These are phyloP conservation scores for Gastrolobium bilobum DNA, from an alignment of 306 rosid species.

Conservation along the genomic window DNA sequence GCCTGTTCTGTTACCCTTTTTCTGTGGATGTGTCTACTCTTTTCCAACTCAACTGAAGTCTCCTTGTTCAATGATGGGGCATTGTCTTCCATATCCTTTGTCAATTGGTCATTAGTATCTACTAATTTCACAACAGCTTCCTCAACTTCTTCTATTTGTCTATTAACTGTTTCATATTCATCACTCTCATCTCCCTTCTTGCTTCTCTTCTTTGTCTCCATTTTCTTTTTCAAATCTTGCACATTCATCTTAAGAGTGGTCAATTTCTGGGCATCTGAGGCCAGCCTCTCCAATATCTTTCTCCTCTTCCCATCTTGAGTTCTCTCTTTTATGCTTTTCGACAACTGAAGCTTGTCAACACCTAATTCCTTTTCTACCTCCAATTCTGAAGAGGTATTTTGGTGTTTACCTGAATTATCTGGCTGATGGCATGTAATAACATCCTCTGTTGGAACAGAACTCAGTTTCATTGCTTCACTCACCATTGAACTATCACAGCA, in stretches of 20 bases:
- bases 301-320: constrained; percentile 69
- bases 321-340: constrained; percentile 57
- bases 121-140: constrained; percentile 71
- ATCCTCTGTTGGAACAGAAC: constrained; percentile 57
- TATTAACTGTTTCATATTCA: constrained; percentile 73
- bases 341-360: constrained; percentile 75
- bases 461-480: constrained; percentile 51
- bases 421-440: constrained; percentile 49
- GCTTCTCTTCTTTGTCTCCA: constrained; percentile 64
- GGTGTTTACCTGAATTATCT: constrained; percentile 51
- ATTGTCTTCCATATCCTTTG: constrained; percentile 65
- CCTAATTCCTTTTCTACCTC: constrained; percentile 78
- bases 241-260: constrained; percentile 60
- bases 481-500: constrained; percentile 47
- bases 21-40: constrained; percentile 57
- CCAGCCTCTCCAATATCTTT: constrained; percentile 79
- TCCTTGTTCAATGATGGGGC: constrained; percentile 56
- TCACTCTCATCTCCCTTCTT: constrained; percentile 62
- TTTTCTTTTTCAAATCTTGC: constrained; percentile 72
- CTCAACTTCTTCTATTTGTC: constrained; percentile 82
- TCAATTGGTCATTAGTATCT: constrained; percentile 68
- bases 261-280: constrained; percentile 78
- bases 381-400: constrained; percentile 64
- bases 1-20: constrained; percentile 76
- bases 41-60: constrained; percentile 59